Percentiles rank a stretch among this genome's conserved stretches.
These are phyloP conservation scores for Gaertneriomyces semiglobifer DNA, from an alignment of 192 early-diverging fungal species.

Conservation along the genomic window DNA sequence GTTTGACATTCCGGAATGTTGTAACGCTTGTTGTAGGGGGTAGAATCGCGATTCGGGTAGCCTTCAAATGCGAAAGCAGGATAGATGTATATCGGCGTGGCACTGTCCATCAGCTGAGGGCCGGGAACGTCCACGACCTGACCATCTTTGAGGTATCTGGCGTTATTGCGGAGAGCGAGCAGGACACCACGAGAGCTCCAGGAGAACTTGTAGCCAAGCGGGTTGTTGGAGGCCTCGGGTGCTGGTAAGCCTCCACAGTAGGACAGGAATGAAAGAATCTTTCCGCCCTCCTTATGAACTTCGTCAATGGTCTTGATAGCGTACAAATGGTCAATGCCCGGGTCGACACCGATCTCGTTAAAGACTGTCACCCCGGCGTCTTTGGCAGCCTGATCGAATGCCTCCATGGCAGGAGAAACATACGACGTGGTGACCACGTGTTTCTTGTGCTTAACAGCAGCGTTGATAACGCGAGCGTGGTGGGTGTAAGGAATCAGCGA, in stretches of 20 bases:
- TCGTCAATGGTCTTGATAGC: conserved; percentile 95
- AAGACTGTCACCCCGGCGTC: conserved; percentile 81
- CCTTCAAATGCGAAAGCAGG: conserved; percentile 94
- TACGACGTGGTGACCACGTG: conserved; percentile 97
- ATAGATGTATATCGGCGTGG: conserved; percentile 89
- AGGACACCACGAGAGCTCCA: conserved; percentile 99
- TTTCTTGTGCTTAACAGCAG: conserved; percentile 77
- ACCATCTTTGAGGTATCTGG: conserved; percentile 86
- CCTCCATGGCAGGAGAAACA: conserved; percentile 86
- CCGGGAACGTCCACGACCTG: conserved; percentile 81
- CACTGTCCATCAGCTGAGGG: conserved; percentile 84
- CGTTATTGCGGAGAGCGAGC: conserved; percentile 90
- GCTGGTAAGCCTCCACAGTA: conserved; percentile 96
- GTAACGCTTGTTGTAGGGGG: conserved; percentile 90
- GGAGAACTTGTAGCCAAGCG: conserved; percentile 94
- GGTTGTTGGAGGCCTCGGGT: conserved; percentile 85
- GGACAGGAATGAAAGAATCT: conserved; percentile 82
- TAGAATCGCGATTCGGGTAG: conserved; percentile 97
- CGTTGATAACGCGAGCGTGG: conserved; percentile 71
- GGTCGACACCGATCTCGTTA: conserved; percentile 98
- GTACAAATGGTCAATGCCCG: conserved; percentile 94
- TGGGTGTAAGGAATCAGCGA: conserved; percentile 66
- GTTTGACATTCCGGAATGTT: conserved; percentile 86
- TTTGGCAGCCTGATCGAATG: conserved; percentile 68
- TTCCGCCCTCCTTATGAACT: conserved; percentile 73